Conservation (phyloP, 2,329 filamentous ascomycete genomes). For the Setomelanomma holmii region DNA sequence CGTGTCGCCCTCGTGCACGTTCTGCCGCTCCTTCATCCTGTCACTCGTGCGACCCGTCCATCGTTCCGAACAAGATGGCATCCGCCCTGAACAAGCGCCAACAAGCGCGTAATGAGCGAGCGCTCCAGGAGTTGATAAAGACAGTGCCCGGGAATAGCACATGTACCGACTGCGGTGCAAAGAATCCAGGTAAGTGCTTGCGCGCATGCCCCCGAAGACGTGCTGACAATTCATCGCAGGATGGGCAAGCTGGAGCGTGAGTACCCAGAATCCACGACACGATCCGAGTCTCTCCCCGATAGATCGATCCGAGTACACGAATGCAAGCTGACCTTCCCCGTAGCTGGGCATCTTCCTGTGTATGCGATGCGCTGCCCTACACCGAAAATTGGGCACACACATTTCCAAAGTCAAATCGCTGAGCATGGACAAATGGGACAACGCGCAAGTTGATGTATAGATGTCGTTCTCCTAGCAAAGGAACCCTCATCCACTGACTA, state of each 20-base stretch:
- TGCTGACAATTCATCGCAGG: slow-evolving; percentile 60
- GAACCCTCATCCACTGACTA: slow-evolving; percentile 17
- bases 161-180: slow-evolving; percentile 91
- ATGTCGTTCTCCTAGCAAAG: background rate
- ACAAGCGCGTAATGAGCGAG: slow-evolving; percentile 94
- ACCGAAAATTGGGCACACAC: slow-evolving; percentile 96
- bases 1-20: slow-evolving; percentile 25
- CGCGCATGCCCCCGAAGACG: slow-evolving; percentile 8
- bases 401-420: slow-evolving; percentile 98
- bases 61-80: slow-evolving; percentile 63
- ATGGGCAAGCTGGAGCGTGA: slow-evolving; percentile 97
- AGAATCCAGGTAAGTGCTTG: slow-evolving; percentile 79
- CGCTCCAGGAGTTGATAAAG: slow-evolving; percentile 87
- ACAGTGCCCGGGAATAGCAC: slow-evolving; percentile 85
- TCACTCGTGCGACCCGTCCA: slow-evolving; percentile 25
- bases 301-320: background rate
- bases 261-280: slow-evolving; percentile 37
- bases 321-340: slow-evolving; percentile 24
- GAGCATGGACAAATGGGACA: slow-evolving; percentile 97
- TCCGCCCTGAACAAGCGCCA: slow-evolving; percentile 88
- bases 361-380: slow-evolving; percentile 94
- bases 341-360: slow-evolving; percentile 95
- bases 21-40: slow-evolving; percentile 25
- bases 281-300: slow-evolving; percentile 8
- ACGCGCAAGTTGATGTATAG: slow-evolving; percentile 92